Base-by-base conservation (phyloP, 192 early-diverging fungal genomes). In the Coemansia umbellata region DNA sequence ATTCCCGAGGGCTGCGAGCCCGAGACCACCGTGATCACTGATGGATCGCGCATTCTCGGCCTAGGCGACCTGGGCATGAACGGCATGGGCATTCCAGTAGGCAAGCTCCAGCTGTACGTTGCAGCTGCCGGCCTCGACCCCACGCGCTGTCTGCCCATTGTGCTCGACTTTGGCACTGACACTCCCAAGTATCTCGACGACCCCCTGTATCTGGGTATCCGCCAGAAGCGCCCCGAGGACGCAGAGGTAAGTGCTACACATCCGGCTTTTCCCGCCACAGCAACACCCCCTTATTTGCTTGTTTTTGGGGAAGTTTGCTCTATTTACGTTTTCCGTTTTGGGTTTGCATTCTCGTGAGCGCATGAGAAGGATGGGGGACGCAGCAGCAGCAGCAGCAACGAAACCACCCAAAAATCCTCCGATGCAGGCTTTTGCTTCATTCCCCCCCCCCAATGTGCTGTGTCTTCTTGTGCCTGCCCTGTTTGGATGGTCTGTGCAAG, bases 11-110 rank as follows among this genome's bases (percentile, higher is more conserved):
- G 71, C 28, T 54, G 74, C n/a, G 71, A 70, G 19, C 88, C 88
- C 15, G 82, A 93, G 50, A 94, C 92, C 48, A 82, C 87, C n/a
- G 95, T 98, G 31, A 90, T 98, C 51, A 92, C 93, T 3, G 95
- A 98, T 66, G 93, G 95, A 22, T 91, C 88, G 23, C 85, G 92
- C 52, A 94, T 98, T 58, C 79, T 98, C 32, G 95, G 95, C 18
- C 81, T 95, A 19, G 95, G 95, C 47, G 94, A 97, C 66, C 82
- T 93, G 28, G 95, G 94, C 63, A 84, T 95, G 42, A 91, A 91
- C 67, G 95, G 95, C 32, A 91, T 95, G 85, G 91, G 92, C 40
- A 98, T 98, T 56, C 89, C 91, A 14, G 87, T 95, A 24, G 93
- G 92, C 65, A 98, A 95, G 69, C 87, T 98, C 30, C 91, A 92